These are phyloP conservation scores for Lentinus polychrous DNA, from an alignment of 1,284 basidiomycete genomes.

Conservation along the genomic window DNA sequence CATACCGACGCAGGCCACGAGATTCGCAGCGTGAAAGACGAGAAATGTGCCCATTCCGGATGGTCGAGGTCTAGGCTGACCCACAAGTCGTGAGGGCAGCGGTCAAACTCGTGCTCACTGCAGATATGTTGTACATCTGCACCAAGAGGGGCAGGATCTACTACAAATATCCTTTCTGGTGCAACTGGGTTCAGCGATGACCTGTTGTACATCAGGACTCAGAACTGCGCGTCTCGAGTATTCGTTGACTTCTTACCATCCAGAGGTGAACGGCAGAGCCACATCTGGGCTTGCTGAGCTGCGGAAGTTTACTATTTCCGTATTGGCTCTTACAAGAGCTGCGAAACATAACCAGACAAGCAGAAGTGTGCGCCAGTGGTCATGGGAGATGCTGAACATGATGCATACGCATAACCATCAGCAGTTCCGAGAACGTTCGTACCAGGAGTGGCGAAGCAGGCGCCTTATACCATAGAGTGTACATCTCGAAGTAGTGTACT, in stretches of 20 bases:
- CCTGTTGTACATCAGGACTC: conserved; percentile 36
- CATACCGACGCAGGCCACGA: conserved; percentile 65
- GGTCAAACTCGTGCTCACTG: conserved; percentile 6
- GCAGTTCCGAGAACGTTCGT: no score
- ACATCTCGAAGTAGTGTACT: no score
- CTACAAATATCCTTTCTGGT: conserved; percentile 22
- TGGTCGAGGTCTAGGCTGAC: conserved; percentile 44
- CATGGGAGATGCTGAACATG: no score
- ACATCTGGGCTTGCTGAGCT: conserved; percentile 11
- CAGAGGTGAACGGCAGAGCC: no score
- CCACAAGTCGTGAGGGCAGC: conserved; percentile 53
- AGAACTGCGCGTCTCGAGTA: conserved; percentile 16
- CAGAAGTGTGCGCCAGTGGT: no score
- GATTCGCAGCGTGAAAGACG: conserved; percentile 51
- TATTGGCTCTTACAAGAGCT: conserved; percentile 36
- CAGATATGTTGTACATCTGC: conserved; percentile 26
- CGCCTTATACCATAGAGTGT: no score
- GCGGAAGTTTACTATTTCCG: conserved; percentile 58
- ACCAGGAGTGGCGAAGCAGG: no score
- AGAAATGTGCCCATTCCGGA: conserved; percentile 35
- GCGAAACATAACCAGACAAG: neutral
- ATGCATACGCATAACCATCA: no score
- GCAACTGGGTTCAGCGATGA: conserved; percentile 25
- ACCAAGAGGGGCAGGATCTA: conserved; percentile 38
- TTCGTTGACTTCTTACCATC: conserved; percentile 13